These are phyloP conservation scores for Apium graveolens DNA, from an alignment of 129 eudicot species.

Conservation along the genomic window DNA sequence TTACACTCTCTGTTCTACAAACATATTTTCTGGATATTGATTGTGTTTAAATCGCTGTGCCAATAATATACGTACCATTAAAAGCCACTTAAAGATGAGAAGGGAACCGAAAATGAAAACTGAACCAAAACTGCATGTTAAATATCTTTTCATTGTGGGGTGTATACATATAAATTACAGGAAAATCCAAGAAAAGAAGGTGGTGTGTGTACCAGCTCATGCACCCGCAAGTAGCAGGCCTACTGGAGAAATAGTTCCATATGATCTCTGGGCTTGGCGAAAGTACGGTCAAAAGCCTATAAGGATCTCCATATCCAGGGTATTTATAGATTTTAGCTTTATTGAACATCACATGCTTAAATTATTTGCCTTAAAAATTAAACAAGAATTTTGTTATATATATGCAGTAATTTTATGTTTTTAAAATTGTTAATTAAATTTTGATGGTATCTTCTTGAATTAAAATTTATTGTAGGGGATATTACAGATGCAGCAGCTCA, in stretches of 20 bases:
- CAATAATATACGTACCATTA: too few species aligned
- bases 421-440: neutral
- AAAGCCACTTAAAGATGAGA: too few species aligned
- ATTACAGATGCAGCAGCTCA: conserved; percentile 93
- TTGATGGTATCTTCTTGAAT: neutral
- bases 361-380: neutral
- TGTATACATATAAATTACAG: conserved; percentile 25
- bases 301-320: conserved; percentile 99
- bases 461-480: conserved; percentile 44
- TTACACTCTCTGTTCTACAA: too few species aligned
- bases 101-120: too few species aligned
- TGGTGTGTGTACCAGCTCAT: conserved; percentile 94
- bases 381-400: too few species aligned
- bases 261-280: conserved; percentile 99
- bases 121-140: neutral
- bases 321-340: neutral
- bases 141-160: neutral
- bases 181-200: conserved; percentile 90
- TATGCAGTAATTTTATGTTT: neutral
- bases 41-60: too few species aligned
- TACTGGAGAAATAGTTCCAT: conserved; percentile 90
- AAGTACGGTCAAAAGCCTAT: conserved; percentile 96
- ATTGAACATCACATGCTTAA: neutral
- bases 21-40: too few species aligned
- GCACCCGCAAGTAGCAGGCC: conserved; percentile 84